Percentiles rank a stretch among this genome's conserved stretches.
These are phyloP conservation scores for Blastocystis hominis DNA, from an alignment of 352 stramenopile species.

Conservation along the genomic window DNA sequence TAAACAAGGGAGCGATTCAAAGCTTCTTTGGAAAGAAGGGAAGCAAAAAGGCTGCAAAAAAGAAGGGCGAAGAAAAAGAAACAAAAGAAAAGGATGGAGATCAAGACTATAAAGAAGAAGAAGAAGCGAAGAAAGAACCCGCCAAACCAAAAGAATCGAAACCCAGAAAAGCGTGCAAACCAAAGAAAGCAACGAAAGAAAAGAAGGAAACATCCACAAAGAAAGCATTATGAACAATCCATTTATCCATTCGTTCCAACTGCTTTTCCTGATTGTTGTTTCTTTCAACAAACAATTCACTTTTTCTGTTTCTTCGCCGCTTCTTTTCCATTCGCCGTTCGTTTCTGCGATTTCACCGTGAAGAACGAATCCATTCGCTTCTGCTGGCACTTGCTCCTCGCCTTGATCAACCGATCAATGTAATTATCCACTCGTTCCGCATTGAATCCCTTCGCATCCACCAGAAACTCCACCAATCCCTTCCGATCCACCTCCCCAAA, in stretches of 20 bases:
- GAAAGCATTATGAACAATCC: background rate
- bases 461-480: conserved; percentile 71
- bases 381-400: conserved; percentile 83
- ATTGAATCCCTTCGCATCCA: conserved; percentile 91
- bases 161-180: background rate
- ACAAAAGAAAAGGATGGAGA: background rate
- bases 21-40: background rate
- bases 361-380: conserved; percentile 92
- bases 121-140: background rate
- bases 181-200: background rate
- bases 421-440: conserved; percentile 77
- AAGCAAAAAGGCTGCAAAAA: background rate
- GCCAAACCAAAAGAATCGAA: background rate
- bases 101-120: background rate
- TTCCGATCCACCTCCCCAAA: conserved; percentile 61
- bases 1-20: background rate
- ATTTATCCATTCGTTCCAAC: background rate
- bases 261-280: conserved; percentile 60
- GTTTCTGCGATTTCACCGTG: conserved; percentile 63
- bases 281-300: conserved; percentile 60
- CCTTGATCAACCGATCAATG: conserved; percentile 89
- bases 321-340: conserved; percentile 69
- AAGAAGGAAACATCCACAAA: background rate
- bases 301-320: conserved; percentile 54
- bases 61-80: background rate